Percentiles rank a stretch among this genome's conserved stretches.
phyloP scores from a whole-genome alignment of 225 moss, liverwort and hornwort genomes.

The Physcomitrellopsis africana region DNA sequence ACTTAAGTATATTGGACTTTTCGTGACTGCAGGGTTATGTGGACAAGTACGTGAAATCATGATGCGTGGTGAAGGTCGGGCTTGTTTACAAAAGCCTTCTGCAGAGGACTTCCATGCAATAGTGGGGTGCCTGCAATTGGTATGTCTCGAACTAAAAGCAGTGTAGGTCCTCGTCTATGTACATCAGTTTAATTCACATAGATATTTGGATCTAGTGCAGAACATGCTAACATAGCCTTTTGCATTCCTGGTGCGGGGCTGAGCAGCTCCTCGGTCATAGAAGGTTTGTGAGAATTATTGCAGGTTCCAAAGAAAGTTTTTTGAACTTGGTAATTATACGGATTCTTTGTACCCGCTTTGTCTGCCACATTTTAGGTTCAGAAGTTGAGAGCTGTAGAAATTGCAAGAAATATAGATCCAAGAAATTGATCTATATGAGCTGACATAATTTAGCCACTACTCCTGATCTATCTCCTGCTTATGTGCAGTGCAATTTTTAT shows the following conservation, averaged over 20 bases:
- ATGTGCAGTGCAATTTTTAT: constrained; percentile 23
- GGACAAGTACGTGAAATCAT: constrained; percentile 77
- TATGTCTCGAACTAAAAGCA: constrained; percentile 22
- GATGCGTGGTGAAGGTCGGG: constrained; percentile 24
- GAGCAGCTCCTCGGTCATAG: constrained; percentile 34
- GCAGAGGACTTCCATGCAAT: constrained; percentile 28
- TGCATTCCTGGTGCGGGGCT: constrained; percentile 32
- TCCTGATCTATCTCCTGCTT: constrained; percentile 23
- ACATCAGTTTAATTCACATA: constrained; percentile 28
- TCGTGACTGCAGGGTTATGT: constrained; percentile 75
- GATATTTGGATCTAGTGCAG: constrained; percentile 33
- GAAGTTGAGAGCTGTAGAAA: constrained; percentile 23
- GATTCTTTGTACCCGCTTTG: constrained; percentile 48
- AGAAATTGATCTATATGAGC: constrained; percentile 13
- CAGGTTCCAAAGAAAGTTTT: constrained; percentile 32
- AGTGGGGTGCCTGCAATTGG: constrained; percentile 32
- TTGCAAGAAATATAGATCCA: constrained; percentile 12
- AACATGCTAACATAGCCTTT: constrained; percentile 24
- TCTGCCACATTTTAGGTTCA: constrained; percentile 28
- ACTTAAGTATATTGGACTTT: neutral
- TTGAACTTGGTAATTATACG: constrained; percentile 29
- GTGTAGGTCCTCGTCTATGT: constrained; percentile 40
- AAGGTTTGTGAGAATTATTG: constrained; percentile 43
- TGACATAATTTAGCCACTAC: constrained; percentile 19
- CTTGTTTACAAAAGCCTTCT: constrained; percentile 30